Evolutionary conservation across 495 filamentous ascomycete genomes (phyloP).

Genomic region (Penicillium chermesinum): DNA sequence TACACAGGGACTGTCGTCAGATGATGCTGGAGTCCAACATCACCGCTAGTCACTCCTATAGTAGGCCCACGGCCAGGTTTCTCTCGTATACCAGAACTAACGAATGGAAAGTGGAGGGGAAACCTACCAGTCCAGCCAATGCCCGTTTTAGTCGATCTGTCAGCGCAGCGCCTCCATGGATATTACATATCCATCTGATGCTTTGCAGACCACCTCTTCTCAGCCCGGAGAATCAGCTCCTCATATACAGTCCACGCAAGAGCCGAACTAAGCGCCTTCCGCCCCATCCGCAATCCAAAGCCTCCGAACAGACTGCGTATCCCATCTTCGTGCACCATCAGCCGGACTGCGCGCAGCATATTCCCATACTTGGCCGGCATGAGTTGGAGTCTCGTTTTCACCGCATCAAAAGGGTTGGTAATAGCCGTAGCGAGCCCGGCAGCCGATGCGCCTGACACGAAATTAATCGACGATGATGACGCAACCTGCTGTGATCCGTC

Average conservation of each 20-base stretch:
- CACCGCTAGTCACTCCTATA: background rate
- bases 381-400: constrained; percentile 93
- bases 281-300: constrained; percentile 76
- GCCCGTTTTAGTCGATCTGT: too few relatives aligned
- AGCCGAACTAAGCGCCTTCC: constrained; percentile 88
- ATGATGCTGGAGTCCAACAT: background rate
- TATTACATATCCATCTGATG: constrained; percentile 20
- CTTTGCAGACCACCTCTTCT: constrained; percentile 51
- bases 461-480: constrained; percentile 73
- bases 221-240: constrained; percentile 75
- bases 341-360: constrained; percentile 66
- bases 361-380: constrained; percentile 80
- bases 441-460: constrained; percentile 70
- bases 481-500: constrained; percentile 14
- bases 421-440: constrained; percentile 77
- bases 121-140: too few relatives aligned
- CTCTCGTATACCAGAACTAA: too few relatives aligned
- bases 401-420: constrained; percentile 93
- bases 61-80: too few relatives aligned
- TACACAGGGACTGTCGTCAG: background rate
- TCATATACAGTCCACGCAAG: constrained; percentile 97
- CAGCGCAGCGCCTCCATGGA: too few relatives aligned
- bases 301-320: constrained; percentile 79
- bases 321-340: constrained; percentile 82
- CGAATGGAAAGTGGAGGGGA: too few relatives aligned